Conservation (phyloP, 139 green algal species). For the Chlamydomonas incerta region DNA sequence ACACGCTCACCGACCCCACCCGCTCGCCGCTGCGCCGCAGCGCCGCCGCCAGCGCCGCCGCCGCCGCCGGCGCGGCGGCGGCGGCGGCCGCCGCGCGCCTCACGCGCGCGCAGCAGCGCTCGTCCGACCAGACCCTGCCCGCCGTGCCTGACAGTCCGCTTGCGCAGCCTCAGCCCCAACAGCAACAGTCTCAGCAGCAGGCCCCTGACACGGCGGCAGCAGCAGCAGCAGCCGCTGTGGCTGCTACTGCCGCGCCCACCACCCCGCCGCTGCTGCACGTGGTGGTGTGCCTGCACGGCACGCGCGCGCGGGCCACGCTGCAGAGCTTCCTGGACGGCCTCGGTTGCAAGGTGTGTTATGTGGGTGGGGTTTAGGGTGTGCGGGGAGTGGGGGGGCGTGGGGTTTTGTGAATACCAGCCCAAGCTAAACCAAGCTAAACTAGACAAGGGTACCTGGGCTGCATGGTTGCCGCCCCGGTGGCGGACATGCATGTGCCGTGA, state of each 20-base stretch:
- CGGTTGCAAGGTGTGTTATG: neutral
- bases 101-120: neutral
- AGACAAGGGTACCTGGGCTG: too few species aligned
- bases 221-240: neutral
- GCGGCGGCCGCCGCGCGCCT: neutral
- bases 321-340: neutral
- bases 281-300: conserved; percentile 36
- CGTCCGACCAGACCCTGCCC: neutral
- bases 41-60: neutral
- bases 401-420: too few species aligned
- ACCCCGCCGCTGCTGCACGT: conserved; percentile 21
- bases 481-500: too few species aligned
- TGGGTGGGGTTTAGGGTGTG: neutral
- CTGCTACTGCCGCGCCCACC: neutral
- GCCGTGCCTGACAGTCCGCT: neutral
- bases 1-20: conserved; percentile 25
- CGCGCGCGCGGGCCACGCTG: neutral
- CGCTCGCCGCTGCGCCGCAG: conserved; percentile 19
- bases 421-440: too few species aligned
- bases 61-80: neutral
- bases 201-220: neutral
- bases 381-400: too few species aligned
- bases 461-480: too few species aligned
- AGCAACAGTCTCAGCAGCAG: too few species aligned
- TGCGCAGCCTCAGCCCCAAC: too few species aligned